Conservation (phyloP, 208 protist genomes). For the Histomonas meleagridis region DNA sequence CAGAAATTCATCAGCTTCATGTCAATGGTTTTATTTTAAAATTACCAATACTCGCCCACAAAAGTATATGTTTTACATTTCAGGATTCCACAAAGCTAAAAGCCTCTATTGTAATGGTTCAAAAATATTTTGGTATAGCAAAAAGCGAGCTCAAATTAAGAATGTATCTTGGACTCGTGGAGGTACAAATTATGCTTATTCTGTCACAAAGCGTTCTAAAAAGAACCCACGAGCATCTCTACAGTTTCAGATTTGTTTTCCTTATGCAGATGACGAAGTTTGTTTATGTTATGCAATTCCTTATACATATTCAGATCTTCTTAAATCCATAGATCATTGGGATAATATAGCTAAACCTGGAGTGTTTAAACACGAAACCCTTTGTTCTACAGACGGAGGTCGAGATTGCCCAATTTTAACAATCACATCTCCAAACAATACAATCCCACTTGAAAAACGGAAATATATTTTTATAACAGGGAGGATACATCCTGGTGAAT, state of each 20-base stretch:
- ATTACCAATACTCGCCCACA: neutral
- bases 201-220: neutral
- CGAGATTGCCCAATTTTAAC: neutral
- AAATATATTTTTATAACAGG: slow-evolving; percentile 66
- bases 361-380: neutral
- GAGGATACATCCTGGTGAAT: slow-evolving; percentile 88
- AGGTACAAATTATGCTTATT: neutral
- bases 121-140: neutral
- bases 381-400: neutral
- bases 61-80: slow-evolving; percentile 12
- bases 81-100: neutral
- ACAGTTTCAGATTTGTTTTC: slow-evolving; percentile 69
- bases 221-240: slow-evolving; percentile 54
- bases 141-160: neutral
- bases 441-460: slow-evolving; percentile 33
- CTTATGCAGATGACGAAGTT: slow-evolving; percentile 58
- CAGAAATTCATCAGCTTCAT: neutral
- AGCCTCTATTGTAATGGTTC: neutral
- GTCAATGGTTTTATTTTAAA: slow-evolving; percentile 7
- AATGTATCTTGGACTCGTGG: neutral
- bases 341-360: neutral
- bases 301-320: slow-evolving; percentile 77
- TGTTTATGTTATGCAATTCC: slow-evolving; percentile 84
- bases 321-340: neutral
- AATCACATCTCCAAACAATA: neutral